phyloP scores from a whole-genome alignment of 768 basidiomycete genomes.

The Leucosporidium creatinivorum region DNA sequence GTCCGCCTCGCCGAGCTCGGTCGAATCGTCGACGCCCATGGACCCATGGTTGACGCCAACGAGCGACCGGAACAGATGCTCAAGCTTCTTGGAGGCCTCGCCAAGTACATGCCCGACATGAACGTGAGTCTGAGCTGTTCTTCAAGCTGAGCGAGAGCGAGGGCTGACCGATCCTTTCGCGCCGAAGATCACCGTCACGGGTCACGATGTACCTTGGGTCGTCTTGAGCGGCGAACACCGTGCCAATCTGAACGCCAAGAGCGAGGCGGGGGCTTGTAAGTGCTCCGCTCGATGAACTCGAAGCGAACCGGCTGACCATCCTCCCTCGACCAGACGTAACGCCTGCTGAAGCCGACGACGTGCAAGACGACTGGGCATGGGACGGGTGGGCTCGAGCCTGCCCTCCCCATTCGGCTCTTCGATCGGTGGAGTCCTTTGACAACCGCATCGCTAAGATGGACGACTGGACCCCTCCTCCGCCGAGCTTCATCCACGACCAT shows the following conservation, averaged over 20 bases:
- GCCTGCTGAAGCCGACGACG: not conserved
- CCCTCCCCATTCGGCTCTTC: slow-evolving; percentile 27
- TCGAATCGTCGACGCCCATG: slow-evolving; percentile 4
- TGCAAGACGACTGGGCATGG: slow-evolving; percentile 11
- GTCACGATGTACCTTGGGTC: slow-evolving; percentile 33
- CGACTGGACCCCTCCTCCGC: slow-evolving; percentile 9
- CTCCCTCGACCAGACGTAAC: not conserved
- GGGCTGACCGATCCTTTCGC: not conserved
- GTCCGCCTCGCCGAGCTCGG: slow-evolving; percentile 28
- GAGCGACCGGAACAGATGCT: slow-evolving; percentile 19
- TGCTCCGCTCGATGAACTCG: too few species aligned
- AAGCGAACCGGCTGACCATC: too few species aligned
- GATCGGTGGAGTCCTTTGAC: not conserved
- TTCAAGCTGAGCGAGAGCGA: not conserved
- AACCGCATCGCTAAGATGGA: slow-evolving; percentile 14
- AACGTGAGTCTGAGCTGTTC: slow-evolving; percentile 28
- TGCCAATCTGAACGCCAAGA: slow-evolving; percentile 8
- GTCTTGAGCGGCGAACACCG: slow-evolving; percentile 18
- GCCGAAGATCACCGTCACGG: slow-evolving; percentile 1
- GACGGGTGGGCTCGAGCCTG: slow-evolving; percentile 33
- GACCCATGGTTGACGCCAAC: slow-evolving; percentile 17
- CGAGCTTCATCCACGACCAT: slow-evolving; percentile 38
- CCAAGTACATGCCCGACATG: slow-evolving; percentile 28
- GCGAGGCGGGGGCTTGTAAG: slow-evolving; percentile 16
- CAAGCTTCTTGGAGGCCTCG: slow-evolving; percentile 24